phyloP scores from a whole-genome alignment of 495 filamentous ascomycete species.

The Penicillium chermesinum region DNA sequence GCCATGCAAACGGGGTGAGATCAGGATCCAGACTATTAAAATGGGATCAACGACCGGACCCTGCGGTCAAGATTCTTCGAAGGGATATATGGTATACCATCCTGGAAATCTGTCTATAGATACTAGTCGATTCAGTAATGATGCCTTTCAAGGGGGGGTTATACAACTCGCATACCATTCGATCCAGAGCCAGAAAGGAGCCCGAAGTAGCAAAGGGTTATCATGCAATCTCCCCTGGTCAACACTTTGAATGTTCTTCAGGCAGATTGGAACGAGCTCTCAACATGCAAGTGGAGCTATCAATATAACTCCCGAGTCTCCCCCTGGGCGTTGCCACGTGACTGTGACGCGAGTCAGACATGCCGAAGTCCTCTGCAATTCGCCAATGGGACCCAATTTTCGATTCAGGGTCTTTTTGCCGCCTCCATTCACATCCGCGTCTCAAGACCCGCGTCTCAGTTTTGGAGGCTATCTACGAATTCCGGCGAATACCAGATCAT shows the following conservation, averaged over 20 bases:
- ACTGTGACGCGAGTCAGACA: too few relatives aligned
- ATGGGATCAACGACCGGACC: slow-evolving; percentile 29
- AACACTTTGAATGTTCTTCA: too few relatives aligned
- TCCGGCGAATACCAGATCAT: slow-evolving; percentile 43
- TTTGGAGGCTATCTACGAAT: slow-evolving; percentile 36
- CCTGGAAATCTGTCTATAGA: slow-evolving; percentile 49
- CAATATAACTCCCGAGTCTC: too few relatives aligned
- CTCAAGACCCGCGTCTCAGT: slow-evolving; percentile 39
- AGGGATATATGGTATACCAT: slow-evolving; percentile 56
- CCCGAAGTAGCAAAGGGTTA: background rate
- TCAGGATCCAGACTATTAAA: slow-evolving; percentile 47
- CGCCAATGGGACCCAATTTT: slow-evolving; percentile 2
- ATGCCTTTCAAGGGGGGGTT: slow-evolving; percentile 44
- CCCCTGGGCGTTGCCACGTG: background rate
- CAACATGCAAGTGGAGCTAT: too few relatives aligned
- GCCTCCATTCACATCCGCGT: slow-evolving; percentile 38
- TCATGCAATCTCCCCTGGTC: too few relatives aligned
- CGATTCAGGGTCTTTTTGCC: slow-evolving; percentile 42
- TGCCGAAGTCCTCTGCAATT: background rate
- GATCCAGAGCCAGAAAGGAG: slow-evolving; percentile 13
- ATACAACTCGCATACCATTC: slow-evolving; percentile 45
- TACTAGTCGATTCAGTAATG: slow-evolving; percentile 49
- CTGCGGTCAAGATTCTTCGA: slow-evolving; percentile 35
- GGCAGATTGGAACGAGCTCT: too few relatives aligned
- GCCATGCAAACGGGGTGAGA: slow-evolving; percentile 54